Evolutionary conservation across 2,329 filamentous ascomycete species (phyloP), one percentile per base, ranked within the genome.

Genomic region (Penicillium sclerotiorum): DNA sequence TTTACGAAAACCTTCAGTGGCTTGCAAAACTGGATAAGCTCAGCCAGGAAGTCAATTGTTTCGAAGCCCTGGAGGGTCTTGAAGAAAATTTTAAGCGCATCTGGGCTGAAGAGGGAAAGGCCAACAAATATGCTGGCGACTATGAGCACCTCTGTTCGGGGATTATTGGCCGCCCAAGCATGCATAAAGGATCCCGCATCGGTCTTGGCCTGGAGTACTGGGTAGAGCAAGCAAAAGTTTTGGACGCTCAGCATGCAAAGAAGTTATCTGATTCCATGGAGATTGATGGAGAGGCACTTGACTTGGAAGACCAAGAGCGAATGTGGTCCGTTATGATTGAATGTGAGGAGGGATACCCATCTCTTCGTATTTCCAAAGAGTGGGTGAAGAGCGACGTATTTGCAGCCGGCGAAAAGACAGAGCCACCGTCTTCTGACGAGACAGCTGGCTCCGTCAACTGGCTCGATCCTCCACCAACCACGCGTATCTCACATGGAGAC

Each of bases 1-100:
- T 77, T 44, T 66, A 73, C 50, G 66, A 67, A 49, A 77, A 77
- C 52, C 47, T 77, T 27, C 68, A 69, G 40, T 73, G 73, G 62
- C 66, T 77, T 22, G 71, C 72, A n/a, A 72, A 69, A 28, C 62
- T 74, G 47, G 74, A 77, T 55, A 67, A 68, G 45, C 66, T 76
- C 43, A 74, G 73, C 47, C 65, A 72, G 42, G 70, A 75, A 35
- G 68, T 74, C 9, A 76, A 76, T 39, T 76, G 74, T 37, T 77
- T 77, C 40, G 70, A 75, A 57, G 73, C 74, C 9, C 59, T 76
- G n/a, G 73, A 73, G 45, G 71, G 69, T 13, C 63, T 77, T 5
- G 70, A 73, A 47, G 64, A 72, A 47, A 72, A 71, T 28, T 61
- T 77, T 38, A 70, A 66, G 56, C 69, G 69, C 28, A 61, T 77